These are phyloP conservation scores for Dioscorea alata DNA, from an alignment of 106 monocot genomes.

Conservation along the genomic window DNA sequence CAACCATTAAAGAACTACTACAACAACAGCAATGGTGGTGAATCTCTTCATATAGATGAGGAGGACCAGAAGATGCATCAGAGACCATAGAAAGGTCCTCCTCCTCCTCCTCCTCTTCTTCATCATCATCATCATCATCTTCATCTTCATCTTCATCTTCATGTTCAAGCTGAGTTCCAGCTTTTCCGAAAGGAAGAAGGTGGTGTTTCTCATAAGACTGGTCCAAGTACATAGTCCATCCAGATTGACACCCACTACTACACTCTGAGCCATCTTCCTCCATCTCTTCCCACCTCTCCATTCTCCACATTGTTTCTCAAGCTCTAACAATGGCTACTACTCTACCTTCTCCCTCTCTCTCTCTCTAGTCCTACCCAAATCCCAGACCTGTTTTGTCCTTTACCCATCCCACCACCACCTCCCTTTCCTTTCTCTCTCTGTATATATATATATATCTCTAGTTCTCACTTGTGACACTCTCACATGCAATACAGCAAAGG, in stretches of 20 bases:
- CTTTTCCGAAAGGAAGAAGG: not conserved
- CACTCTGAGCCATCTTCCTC: slow-evolving; percentile 44
- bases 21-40: slow-evolving; percentile 7
- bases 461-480: not conserved
- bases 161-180: no score
- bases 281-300: slow-evolving; percentile 12
- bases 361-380: slow-evolving; percentile 3
- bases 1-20: slow-evolving; percentile 4
- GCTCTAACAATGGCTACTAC: no score
- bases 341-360: not conserved
- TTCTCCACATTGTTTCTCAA: slow-evolving; percentile 5
- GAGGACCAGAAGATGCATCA: slow-evolving; percentile 96
- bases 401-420: no score
- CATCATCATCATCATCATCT: not conserved
- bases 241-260: slow-evolving; percentile 85
- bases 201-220: slow-evolving; percentile 24
- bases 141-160: no score
- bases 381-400: no score
- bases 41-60: slow-evolving; percentile 34
- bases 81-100: slow-evolving; percentile 93
- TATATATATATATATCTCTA: not conserved
- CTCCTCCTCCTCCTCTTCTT: slow-evolving; percentile 41
- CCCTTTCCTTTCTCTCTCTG: not conserved
- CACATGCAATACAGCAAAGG: slow-evolving; percentile 55
- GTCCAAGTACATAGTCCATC: slow-evolving; percentile 88